Conservation (phyloP, 2,329 filamentous ascomycete genomes). For the Calycina herbarum region DNA sequence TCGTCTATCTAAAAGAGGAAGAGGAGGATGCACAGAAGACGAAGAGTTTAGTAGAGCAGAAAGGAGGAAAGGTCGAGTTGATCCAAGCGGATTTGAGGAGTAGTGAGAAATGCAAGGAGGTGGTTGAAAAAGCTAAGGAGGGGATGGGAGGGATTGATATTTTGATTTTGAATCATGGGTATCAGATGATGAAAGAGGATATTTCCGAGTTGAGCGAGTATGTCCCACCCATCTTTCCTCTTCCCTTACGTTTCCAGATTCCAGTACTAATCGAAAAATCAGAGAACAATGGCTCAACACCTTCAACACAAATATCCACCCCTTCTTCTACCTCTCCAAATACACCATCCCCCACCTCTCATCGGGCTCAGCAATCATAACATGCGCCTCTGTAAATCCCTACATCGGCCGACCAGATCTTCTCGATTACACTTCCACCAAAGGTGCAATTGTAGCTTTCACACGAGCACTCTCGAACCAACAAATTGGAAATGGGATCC, state of each 20-base stretch:
- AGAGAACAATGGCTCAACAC: conserved; percentile 78
- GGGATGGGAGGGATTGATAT: conserved; percentile 72
- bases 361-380: conserved; percentile 75
- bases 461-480: conserved; percentile 77
- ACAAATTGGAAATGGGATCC: conserved; percentile 68
- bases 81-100: conserved; percentile 64
- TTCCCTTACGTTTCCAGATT: background rate
- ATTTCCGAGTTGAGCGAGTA: conserved; percentile 71
- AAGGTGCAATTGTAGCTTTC: conserved; percentile 77
- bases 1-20: conserved; percentile 74
- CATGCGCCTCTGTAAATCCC: conserved; percentile 81
- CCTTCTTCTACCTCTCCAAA: conserved; percentile 79
- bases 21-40: conserved; percentile 75
- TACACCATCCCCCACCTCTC: conserved; percentile 75
- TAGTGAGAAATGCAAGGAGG: conserved; percentile 66
- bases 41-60: conserved; percentile 66
- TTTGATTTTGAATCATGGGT: conserved; percentile 72
- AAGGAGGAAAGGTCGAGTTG: conserved; percentile 65
- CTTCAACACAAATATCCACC: conserved; percentile 82
- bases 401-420: conserved; percentile 80
- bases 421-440: conserved; percentile 79
- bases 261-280: background rate
- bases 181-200: conserved; percentile 70
- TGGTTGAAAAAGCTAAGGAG: conserved; percentile 65
- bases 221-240: conserved; percentile 33